Percentiles rank a stretch among this genome's conserved stretches.
These are phyloP conservation scores for Anethum foeniculum DNA, from an alignment of 140 eudicot genomes.

Conservation along the genomic window DNA sequence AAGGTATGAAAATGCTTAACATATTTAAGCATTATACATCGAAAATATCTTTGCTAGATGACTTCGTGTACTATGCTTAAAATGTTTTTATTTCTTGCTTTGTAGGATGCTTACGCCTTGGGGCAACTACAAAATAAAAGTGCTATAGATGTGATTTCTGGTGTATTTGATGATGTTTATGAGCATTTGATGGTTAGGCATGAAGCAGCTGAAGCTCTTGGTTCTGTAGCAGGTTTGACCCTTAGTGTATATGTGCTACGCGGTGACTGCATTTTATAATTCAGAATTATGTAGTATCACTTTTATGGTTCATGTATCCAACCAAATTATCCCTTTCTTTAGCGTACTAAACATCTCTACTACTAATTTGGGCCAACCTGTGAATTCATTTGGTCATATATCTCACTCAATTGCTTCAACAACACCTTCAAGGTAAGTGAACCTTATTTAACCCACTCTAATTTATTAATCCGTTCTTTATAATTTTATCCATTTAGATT, in stretches of 20 bases:
- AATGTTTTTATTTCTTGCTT: background rate
- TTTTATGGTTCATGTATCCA: background rate
- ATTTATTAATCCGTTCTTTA: too few relatives aligned
- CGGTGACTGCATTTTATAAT: background rate
- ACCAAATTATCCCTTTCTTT: background rate
- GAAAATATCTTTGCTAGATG: constrained; percentile 78
- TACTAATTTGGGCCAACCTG: background rate
- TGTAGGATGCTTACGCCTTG: constrained; percentile 95
- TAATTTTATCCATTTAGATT: too few relatives aligned
- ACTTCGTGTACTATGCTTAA: constrained; percentile 69
- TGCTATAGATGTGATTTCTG: constrained; percentile 71
- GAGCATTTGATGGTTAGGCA: constrained; percentile 99
- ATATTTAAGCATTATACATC: constrained; percentile 52
- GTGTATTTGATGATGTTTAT: constrained; percentile 51
- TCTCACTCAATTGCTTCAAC: too few relatives aligned
- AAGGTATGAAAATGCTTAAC: constrained; percentile 74
- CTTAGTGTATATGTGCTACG: background rate
- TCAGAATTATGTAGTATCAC: background rate
- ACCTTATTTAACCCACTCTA: too few relatives aligned
- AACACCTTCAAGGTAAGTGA: too few relatives aligned
- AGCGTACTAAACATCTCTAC: background rate
- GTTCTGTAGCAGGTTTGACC: constrained; percentile 78
- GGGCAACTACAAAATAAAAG: constrained; percentile 85
- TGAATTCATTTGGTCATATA: too few relatives aligned
- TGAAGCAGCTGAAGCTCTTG: constrained; percentile 98